Percentiles rank a stretch among this genome's conserved stretches.
phyloP scores from a whole-genome alignment of 495 filamentous ascomycete genomes.

The Sordaria brevicollis region DNA sequence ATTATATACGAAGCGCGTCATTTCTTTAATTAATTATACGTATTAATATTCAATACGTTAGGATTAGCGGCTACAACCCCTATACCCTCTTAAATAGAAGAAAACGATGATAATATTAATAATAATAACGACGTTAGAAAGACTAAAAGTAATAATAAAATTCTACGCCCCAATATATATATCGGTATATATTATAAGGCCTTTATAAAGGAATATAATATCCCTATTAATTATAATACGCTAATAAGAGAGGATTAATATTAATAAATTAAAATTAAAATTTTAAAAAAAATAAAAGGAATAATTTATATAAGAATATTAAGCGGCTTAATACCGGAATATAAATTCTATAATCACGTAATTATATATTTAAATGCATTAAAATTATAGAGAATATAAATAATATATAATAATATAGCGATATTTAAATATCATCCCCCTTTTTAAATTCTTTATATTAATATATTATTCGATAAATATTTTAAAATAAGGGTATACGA shows the following conservation, averaged over 20 bases:
- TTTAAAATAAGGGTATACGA: neutral
- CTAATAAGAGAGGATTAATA: neutral
- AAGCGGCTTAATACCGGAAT: no score
- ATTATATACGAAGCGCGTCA: neutral
- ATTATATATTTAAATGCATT: neutral
- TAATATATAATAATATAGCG: neutral
- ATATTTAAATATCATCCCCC: neutral
- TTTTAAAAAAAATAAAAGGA: neutral
- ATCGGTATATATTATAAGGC: neutral
- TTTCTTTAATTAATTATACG: neutral
- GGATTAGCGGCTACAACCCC: no score
- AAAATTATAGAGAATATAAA: neutral
- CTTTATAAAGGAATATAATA: neutral
- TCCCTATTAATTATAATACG: neutral
- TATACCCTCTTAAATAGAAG: neutral
- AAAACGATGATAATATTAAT: no score
- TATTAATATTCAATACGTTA: no score
- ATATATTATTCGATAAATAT: neutral
- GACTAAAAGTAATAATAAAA: no score
- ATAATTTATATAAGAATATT: neutral
- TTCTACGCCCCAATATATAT: neutral
- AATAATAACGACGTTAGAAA: no score
- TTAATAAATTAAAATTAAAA: neutral
- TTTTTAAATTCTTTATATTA: neutral
- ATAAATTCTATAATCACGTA: no score